Conservation (phyloP, 768 basidiomycete genomes). For the Phlebiopsis gigantea region DNA sequence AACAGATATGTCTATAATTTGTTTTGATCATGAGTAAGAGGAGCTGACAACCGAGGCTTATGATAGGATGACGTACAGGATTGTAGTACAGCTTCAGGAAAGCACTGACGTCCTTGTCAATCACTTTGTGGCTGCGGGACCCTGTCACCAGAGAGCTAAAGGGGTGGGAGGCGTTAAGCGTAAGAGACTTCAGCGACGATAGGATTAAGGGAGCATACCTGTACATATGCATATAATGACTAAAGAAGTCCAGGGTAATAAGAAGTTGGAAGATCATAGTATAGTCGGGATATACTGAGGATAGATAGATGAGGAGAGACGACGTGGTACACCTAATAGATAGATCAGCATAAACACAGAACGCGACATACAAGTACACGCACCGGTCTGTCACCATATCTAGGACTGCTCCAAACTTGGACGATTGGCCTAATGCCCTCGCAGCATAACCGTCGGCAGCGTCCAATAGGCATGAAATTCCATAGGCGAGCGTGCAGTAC, state of each 20-base stretch:
- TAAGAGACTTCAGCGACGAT: background rate
- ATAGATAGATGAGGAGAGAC: slow-evolving; percentile 89
- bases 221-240: slow-evolving; percentile 99
- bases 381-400: slow-evolving; percentile 99
- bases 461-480: slow-evolving; percentile 87
- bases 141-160: slow-evolving; percentile 90
- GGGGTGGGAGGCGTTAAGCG: background rate
- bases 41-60: too few species aligned
- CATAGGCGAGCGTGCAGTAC: slow-evolving; percentile 85
- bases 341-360: background rate
- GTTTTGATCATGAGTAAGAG: too few species aligned
- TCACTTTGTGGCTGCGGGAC: slow-evolving; percentile 86
- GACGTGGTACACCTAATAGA: slow-evolving; percentile 90
- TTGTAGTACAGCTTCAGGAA: slow-evolving; percentile 95
- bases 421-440: slow-evolving; percentile 81
- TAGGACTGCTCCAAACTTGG: slow-evolving; percentile 94
- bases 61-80: slow-evolving; percentile 61
- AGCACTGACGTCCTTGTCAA: slow-evolving; percentile 87
- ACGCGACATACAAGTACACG: slow-evolving; percentile 21
- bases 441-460: slow-evolving; percentile 95
- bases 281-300: slow-evolving; percentile 81
- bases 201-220: slow-evolving; percentile 54
- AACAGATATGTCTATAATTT: slow-evolving; percentile 71
- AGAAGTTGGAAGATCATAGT: slow-evolving; percentile 90
- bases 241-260: slow-evolving; percentile 95